Evolutionary conservation across 2,329 filamentous ascomycete species (phyloP).

Genomic region (Ophiostoma pallidulum): DNA sequence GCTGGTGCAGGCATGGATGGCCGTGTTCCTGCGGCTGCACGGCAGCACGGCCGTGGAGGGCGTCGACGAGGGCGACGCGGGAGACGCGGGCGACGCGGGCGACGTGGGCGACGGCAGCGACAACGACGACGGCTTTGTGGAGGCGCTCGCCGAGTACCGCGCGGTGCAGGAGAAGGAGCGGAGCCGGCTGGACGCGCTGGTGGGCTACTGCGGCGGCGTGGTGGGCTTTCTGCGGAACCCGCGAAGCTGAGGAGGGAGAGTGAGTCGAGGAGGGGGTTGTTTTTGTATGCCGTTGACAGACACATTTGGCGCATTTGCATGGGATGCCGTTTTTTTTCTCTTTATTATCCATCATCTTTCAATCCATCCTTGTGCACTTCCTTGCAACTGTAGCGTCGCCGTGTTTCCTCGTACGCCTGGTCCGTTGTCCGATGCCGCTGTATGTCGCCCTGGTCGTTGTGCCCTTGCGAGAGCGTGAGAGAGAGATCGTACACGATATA

Average conservation of each 20-base stretch:
- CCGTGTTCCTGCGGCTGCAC: slow-evolving; percentile 79
- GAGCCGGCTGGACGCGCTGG: slow-evolving; percentile 60
- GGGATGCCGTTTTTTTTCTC: too few species aligned
- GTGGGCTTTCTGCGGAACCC: slow-evolving; percentile 67
- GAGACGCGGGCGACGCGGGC: slow-evolving; percentile 20
- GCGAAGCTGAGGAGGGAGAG: slow-evolving; percentile 34
- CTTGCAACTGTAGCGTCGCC: too few species aligned
- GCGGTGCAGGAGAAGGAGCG: slow-evolving; percentile 62
- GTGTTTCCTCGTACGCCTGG: too few species aligned
- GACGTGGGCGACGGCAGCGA: slow-evolving; percentile 15
- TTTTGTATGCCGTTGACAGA: not conserved
- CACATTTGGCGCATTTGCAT: too few species aligned
- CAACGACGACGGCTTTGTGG: slow-evolving; percentile 5
- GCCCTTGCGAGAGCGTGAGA: too few species aligned
- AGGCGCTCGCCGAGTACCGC: slow-evolving; percentile 59
- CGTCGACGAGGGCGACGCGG: not conserved
- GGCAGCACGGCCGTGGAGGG: slow-evolving; percentile 3
- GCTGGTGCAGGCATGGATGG: slow-evolving; percentile 94
- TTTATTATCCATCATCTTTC: too few species aligned
- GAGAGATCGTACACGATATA: too few species aligned
- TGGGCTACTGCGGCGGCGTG: slow-evolving; percentile 82
- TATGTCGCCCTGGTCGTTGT: too few species aligned
- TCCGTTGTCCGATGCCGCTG: too few species aligned
- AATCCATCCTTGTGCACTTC: too few species aligned
- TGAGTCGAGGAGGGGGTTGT: not conserved